Conservation (phyloP, 2,329 filamentous ascomycete species). For the Cryphonectria nitschkei region DNA sequence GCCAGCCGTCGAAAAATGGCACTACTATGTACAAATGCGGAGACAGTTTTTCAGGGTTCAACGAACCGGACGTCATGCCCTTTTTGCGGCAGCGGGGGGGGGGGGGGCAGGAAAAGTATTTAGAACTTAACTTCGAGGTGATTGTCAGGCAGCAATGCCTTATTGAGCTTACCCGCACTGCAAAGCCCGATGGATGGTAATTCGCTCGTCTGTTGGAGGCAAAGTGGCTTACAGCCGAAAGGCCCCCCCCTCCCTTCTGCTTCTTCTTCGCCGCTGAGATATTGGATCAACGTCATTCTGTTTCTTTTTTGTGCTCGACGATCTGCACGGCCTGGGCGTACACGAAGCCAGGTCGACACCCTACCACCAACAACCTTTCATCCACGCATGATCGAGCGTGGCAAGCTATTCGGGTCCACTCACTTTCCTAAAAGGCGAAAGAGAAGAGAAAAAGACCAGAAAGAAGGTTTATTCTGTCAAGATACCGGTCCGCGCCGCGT, state of each 20-base stretch:
- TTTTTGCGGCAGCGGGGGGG: background rate
- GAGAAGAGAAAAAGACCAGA: background rate
- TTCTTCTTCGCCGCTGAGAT: background rate
- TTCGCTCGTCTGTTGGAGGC: background rate
- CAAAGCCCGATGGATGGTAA: background rate
- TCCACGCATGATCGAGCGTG: background rate
- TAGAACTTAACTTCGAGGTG: background rate
- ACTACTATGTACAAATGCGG: background rate
- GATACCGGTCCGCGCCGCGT: background rate
- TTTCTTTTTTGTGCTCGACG: background rate
- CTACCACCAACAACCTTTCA: background rate
- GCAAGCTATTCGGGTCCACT: background rate
- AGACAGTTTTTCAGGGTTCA: background rate
- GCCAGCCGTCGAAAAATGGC: background rate
- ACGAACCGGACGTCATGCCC: background rate
- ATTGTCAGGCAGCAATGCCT: slow-evolving; percentile 30
- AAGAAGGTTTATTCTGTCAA: background rate
- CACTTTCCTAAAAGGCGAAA: background rate
- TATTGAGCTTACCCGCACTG: slow-evolving; percentile 11
- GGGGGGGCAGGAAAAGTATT: too few relatives aligned
- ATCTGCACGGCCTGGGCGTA: slow-evolving; percentile 12
- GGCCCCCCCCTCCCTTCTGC: background rate
- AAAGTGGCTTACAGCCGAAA: slow-evolving; percentile 7
- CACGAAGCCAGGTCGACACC: slow-evolving; percentile 1
- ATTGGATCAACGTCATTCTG: slow-evolving; percentile 6